phyloP scores from a whole-genome alignment of 192 early-diverging fungal species.

The Backusella tuberculispora region DNA sequence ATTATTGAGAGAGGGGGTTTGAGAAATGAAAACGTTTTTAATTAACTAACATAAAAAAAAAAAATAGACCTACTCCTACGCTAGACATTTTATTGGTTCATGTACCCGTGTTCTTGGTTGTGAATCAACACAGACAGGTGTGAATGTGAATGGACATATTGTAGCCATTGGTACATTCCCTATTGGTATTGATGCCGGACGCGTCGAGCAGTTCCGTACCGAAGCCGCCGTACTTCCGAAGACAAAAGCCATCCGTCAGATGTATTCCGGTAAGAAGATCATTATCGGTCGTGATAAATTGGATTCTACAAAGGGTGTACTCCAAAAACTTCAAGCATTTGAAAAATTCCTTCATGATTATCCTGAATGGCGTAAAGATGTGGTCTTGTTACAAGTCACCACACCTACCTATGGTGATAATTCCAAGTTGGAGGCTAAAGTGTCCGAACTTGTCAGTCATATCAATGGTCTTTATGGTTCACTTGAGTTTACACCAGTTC shows the following conservation, averaged over 20 bases:
- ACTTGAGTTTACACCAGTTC: slow-evolving; percentile 93
- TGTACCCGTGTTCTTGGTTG: slow-evolving; percentile 94
- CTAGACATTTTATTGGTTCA: slow-evolving; percentile 89
- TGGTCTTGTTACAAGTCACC: slow-evolving; percentile 95
- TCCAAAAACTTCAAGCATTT: slow-evolving; percentile 93
- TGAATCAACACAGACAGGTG: slow-evolving; percentile 90
- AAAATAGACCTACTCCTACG: slow-evolving; percentile 84
- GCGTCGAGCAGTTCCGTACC: slow-evolving; percentile 68
- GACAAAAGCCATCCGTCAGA: slow-evolving; percentile 80
- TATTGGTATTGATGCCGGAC: slow-evolving; percentile 92
- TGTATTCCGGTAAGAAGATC: slow-evolving; percentile 91
- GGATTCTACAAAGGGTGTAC: slow-evolving; percentile 93
- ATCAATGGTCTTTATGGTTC: slow-evolving; percentile 96
- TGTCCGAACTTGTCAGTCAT: slow-evolving; percentile 86
- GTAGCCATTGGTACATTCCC: slow-evolving; percentile 93
- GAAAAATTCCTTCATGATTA: slow-evolving; percentile 88
- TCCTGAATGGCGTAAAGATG: slow-evolving; percentile 92
- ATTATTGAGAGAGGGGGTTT: background rate
- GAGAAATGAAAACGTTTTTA: background rate
- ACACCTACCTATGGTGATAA: slow-evolving; percentile 77
- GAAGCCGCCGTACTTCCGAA: slow-evolving; percentile 70
- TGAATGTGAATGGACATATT: slow-evolving; percentile 80
- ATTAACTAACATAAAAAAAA: background rate
- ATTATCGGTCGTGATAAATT: slow-evolving; percentile 96
- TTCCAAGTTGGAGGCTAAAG: slow-evolving; percentile 77